These are phyloP conservation scores for Sanghuangporus sanghuang DNA, from an alignment of 1,284 basidiomycete genomes.

Conservation along the genomic window DNA sequence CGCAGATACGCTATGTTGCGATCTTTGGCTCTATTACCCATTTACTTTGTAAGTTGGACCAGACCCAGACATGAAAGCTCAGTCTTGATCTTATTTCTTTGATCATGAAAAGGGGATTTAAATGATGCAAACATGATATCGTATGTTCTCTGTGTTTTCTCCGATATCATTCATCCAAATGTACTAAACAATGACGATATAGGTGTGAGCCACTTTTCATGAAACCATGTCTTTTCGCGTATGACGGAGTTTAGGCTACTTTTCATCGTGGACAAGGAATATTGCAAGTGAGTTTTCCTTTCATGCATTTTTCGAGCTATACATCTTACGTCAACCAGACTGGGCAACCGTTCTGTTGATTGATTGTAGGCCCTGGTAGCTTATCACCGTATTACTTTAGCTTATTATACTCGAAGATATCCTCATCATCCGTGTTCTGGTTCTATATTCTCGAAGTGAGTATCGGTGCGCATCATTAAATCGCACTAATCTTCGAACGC, in stretches of 20 bases:
- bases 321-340: background rate
- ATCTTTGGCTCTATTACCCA: background rate
- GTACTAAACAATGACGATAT: background rate
- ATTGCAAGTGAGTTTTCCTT: background rate
- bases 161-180: background rate
- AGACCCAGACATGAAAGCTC: too few relatives aligned
- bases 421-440: slow-evolving; percentile 5
- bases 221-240: background rate
- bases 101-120: background rate
- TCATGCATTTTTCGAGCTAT: background rate
- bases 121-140: background rate
- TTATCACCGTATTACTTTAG: background rate
- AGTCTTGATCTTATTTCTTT: background rate
- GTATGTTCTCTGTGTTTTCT: background rate
- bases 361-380: background rate
- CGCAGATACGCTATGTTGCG: slow-evolving; percentile 5
- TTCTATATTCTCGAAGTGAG: background rate
- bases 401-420: background rate
- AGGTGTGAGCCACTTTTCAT: background rate
- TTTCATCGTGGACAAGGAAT: background rate
- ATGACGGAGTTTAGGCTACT: background rate
- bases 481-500: background rate
- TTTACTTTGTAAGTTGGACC: background rate
- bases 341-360: background rate
- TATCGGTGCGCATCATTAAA: background rate